These are phyloP conservation scores for Xanthoconium purpureum DNA, from an alignment of 768 basidiomycete genomes.

Conservation along the genomic window DNA sequence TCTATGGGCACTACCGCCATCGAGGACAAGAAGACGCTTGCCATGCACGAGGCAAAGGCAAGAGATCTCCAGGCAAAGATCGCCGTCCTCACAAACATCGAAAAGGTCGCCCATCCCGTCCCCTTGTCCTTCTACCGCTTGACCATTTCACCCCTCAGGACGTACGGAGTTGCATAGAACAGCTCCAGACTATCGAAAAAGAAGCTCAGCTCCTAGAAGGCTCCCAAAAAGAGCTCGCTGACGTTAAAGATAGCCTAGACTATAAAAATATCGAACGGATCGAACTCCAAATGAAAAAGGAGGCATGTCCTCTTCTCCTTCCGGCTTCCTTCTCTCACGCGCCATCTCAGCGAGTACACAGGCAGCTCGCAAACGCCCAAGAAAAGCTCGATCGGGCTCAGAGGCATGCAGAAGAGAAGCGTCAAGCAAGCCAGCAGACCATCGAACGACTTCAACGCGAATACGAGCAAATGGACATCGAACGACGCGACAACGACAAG, in stretches of 20 bases:
- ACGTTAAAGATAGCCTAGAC: conserved; percentile 65
- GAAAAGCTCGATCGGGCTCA: conserved; percentile 81
- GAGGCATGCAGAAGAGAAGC: conserved; percentile 77
- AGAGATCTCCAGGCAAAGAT: conserved; percentile 77
- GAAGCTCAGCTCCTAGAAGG: conserved; percentile 62
- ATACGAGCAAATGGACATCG: conserved; percentile 74
- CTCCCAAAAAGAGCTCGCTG: conserved; percentile 64
- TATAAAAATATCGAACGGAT: conserved; percentile 73
- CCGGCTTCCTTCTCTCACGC: not conserved
- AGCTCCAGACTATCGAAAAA: conserved; percentile 70
- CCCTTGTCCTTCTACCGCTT: not conserved
- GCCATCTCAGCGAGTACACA: conserved; percentile 62
- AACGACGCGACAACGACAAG: conserved; percentile 74
- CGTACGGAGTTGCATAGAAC: conserved; percentile 66
- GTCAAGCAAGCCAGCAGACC: conserved; percentile 64
- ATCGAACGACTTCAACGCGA: conserved; percentile 75
- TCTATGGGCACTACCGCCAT: conserved; percentile 66
- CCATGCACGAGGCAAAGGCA: conserved; percentile 66
- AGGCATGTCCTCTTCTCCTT: conserved; percentile 42
- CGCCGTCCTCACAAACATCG: conserved; percentile 64
- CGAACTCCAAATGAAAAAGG: conserved; percentile 62
- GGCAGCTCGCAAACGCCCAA: conserved; percentile 76
- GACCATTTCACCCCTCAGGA: conserved; percentile 44
- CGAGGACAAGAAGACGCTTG: conserved; percentile 68
- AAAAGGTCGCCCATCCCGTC: conserved; percentile 54